These are phyloP conservation scores for Tuber aestivum DNA, from an alignment of 495 filamentous ascomycete genomes.

Conservation along the genomic window DNA sequence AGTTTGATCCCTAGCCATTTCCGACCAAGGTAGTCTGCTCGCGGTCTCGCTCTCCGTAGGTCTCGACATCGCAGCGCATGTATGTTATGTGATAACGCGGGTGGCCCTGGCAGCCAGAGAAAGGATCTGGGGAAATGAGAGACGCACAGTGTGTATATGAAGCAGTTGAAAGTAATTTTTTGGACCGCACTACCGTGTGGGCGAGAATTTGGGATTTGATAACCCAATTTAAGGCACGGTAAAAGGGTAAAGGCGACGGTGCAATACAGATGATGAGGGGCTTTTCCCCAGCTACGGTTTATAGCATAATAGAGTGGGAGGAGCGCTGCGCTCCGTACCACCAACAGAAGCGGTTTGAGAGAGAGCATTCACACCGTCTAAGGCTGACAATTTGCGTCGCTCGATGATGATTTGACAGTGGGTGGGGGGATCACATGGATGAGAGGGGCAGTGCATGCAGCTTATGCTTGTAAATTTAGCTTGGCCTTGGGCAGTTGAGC, in stretches of 20 bases:
- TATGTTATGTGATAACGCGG: not conserved
- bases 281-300: not conserved
- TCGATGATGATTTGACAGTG: not conserved
- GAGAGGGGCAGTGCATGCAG: too few species aligned
- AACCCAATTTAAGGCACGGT: not conserved
- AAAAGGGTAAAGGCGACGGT: not conserved
- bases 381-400: not conserved
- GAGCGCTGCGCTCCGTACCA: not conserved
- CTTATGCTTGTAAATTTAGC: not conserved
- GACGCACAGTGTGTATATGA: not conserved
- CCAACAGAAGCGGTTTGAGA: not conserved
- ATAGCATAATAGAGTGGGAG: not conserved
- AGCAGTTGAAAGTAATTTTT: not conserved
- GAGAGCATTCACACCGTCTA: not conserved
- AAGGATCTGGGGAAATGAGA: not conserved
- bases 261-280: not conserved
- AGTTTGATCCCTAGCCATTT: not conserved
- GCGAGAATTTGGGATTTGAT: not conserved
- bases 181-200: not conserved
- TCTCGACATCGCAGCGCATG: not conserved
- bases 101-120: not conserved
- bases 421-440: not conserved
- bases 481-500: not conserved
- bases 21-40: not conserved
- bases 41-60: not conserved